Conservation (phyloP, 1,284 basidiomycete genomes). For the Pulveroboletus sp. region DNA sequence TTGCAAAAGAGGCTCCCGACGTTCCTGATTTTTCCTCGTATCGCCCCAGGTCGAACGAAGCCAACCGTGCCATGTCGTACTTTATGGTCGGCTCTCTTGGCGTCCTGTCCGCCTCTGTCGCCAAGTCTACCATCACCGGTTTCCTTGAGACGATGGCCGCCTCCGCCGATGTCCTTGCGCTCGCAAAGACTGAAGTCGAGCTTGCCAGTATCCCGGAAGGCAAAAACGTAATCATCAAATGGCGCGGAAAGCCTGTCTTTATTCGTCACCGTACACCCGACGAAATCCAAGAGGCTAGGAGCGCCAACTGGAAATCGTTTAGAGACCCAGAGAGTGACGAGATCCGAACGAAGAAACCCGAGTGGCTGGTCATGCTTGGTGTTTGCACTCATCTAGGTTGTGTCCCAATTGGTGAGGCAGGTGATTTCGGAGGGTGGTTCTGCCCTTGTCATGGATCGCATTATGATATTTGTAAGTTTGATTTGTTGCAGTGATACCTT, state of each 20-base stretch:
- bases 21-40: constrained; percentile 92
- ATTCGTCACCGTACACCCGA: constrained; percentile 92
- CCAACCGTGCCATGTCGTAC: constrained; percentile 89
- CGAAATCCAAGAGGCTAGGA: constrained; percentile 94
- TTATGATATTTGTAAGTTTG: constrained; percentile 84
- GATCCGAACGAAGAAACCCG: constrained; percentile 88
- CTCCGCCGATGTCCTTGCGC: constrained; percentile 95
- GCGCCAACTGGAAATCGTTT: constrained; percentile 81
- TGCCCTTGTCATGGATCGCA: constrained; percentile 99
- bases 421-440: constrained; percentile 99
- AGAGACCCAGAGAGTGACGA: constrained; percentile 94
- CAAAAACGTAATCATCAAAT: constrained; percentile 97
- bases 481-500: constrained; percentile 4
- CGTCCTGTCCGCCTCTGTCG: constrained; percentile 90
- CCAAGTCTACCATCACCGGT: constrained; percentile 93
- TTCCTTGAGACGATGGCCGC: constrained; percentile 97
- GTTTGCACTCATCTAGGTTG: constrained; percentile 99
- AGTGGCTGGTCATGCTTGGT: constrained; percentile 98
- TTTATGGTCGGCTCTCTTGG: constrained; percentile 98
- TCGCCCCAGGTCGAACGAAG: constrained; percentile 67
- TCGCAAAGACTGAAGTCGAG: constrained; percentile 98
- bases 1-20: constrained; percentile 63
- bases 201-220: constrained; percentile 93
- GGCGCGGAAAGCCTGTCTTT: constrained; percentile 99
- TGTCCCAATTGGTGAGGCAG: constrained; percentile 97